Evolutionary conservation across 352 stramenopile genomes (phyloP).

Genomic region (Blastocystis sp.): DNA sequence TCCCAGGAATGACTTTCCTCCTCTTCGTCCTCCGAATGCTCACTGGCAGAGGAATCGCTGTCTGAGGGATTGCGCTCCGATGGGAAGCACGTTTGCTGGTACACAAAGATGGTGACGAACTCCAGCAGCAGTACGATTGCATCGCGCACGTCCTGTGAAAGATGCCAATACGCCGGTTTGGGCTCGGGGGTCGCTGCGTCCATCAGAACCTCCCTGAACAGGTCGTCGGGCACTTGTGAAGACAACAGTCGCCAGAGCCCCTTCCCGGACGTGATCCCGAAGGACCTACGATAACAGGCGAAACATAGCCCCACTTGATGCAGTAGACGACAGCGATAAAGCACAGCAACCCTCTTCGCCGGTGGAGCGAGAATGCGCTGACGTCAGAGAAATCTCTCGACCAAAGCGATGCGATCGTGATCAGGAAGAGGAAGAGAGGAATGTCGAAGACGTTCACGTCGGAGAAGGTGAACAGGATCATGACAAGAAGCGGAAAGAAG

Average conservation of each 20-base stretch:
- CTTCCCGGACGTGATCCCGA: slow-evolving; percentile 3
- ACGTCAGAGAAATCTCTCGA: neutral
- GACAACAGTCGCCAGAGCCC: neutral
- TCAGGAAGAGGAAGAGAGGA: slow-evolving; percentile 11
- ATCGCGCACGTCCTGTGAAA: neutral
- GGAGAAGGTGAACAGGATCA: neutral
- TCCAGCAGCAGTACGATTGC: neutral
- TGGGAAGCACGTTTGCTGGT: neutral
- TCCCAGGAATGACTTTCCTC: neutral
- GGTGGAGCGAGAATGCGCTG: neutral
- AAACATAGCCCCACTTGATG: slow-evolving; percentile 9
- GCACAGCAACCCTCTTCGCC: neutral
- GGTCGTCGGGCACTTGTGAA: neutral
- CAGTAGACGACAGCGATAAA: neutral
- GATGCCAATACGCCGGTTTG: neutral
- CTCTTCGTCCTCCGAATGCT: neutral
- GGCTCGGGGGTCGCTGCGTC: neutral
- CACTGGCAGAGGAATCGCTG: neutral
- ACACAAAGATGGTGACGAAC: neutral
- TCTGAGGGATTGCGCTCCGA: neutral
- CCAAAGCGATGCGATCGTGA: neutral
- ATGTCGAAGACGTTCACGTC: slow-evolving; percentile 8
- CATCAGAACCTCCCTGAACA: neutral
- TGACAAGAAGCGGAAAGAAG: slow-evolving; percentile 1
- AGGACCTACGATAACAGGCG: slow-evolving; percentile 1